These are phyloP conservation scores for Eucalyptus shirleyi DNA, from an alignment of 345 rosid genomes.

Conservation along the genomic window DNA sequence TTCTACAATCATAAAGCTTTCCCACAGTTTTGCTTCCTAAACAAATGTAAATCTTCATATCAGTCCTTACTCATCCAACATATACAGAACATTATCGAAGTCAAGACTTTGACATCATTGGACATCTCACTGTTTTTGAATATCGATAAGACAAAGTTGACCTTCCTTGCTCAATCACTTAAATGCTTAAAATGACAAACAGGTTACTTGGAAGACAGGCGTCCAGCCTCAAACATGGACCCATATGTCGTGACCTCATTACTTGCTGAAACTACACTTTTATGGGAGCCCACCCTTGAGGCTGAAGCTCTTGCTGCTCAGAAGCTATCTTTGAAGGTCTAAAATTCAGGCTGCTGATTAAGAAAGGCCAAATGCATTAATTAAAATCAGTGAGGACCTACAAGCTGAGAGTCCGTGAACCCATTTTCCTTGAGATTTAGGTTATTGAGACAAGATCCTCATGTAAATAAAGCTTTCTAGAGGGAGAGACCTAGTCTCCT, in stretches of 20 bases:
- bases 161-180: background rate
- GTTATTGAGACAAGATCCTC: background rate
- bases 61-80: background rate
- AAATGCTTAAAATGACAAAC: background rate
- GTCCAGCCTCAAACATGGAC: constrained; percentile 97
- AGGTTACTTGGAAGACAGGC: constrained; percentile 94
- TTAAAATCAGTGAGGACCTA: background rate
- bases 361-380: background rate
- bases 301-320: constrained; percentile 96
- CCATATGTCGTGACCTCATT: constrained; percentile 72
- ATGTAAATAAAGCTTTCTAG: background rate
- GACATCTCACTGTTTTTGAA: background rate
- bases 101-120: background rate
- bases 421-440: background rate
- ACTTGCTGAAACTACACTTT: constrained; percentile 71
- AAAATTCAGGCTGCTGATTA: background rate
- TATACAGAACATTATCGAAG: background rate
- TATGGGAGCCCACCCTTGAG: constrained; percentile 89
- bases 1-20: background rate
- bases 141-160: background rate
- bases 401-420: background rate
- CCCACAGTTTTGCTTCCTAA: background rate
- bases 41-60: background rate
- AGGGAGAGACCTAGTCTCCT: background rate
- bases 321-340: constrained; percentile 67